These are phyloP conservation scores for Eremothecium coryli DNA, from an alignment of 1,139 yeast species.

Conservation along the genomic window DNA sequence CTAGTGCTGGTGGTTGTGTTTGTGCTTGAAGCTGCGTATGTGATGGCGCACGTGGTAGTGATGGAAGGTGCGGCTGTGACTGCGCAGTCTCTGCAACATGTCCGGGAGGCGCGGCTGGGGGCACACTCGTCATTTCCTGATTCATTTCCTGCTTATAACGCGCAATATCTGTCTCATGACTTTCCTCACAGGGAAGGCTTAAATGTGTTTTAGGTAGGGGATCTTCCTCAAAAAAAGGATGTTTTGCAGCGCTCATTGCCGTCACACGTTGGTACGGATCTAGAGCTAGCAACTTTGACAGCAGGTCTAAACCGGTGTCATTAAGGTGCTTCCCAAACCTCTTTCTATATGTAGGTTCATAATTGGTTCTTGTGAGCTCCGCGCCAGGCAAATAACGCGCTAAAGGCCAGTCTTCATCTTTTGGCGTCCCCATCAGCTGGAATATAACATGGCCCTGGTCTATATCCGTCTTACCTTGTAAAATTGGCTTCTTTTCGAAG, in stretches of 20 bases:
- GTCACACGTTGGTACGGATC: slow-evolving; percentile 69
- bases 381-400: slow-evolving; percentile 58
- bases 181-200: slow-evolving; percentile 72
- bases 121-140: slow-evolving; percentile 27
- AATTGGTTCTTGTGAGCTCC: slow-evolving; percentile 32
- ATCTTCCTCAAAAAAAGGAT: slow-evolving; percentile 52
- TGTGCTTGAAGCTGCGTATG: background rate
- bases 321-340: slow-evolving; percentile 35
- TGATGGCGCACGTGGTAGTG: too few relatives aligned
- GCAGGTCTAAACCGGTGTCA: slow-evolving; percentile 33
- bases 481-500: slow-evolving; percentile 69
- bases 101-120: slow-evolving; percentile 29
- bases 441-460: slow-evolving; percentile 85
- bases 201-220: slow-evolving; percentile 53
- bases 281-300: slow-evolving; percentile 47
- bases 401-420: slow-evolving; percentile 53
- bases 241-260: slow-evolving; percentile 68
- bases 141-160: slow-evolving; percentile 41
- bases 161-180: slow-evolving; percentile 80
- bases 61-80: background rate
- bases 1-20: background rate
- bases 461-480: slow-evolving; percentile 79
- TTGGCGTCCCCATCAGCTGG: slow-evolving; percentile 74
- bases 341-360: slow-evolving; percentile 47
- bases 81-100: slow-evolving; percentile 18